Evolutionary conservation across 805 yeast genomes (phyloP), one percentile per base, ranked within the genome.

Genomic region (Kockiozyma suomiensis): DNA sequence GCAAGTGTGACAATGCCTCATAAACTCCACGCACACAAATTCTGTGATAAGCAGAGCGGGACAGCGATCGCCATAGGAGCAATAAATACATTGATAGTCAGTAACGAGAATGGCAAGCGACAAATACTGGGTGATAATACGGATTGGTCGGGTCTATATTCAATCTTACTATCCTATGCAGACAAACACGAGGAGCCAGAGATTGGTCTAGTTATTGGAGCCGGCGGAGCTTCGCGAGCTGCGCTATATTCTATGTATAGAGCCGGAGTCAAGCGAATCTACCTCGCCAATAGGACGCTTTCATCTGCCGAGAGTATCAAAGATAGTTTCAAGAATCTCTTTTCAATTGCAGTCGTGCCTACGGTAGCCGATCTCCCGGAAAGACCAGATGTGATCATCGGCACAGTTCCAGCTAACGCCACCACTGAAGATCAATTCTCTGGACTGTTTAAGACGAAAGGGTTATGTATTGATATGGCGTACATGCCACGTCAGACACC

Each of bases 201-300:
- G 72, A 97, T 80, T 59, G 97, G 97, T 33, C 76, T 92, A 60
- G 87, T 93, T 45, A 78, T 93, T 66, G 99, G 99, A 52, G 97
- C 96, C 23, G 99, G 98, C 46, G 99, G 98, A 45, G 91, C 98
- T 32, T 85, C 97, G 0, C 82, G 97, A 70, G 97, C 98, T 48
- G 97, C 97, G 0, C 84, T 89, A n/a, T 91, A 82, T 72, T 97
- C 98, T 0, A 78, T 94, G 66, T 82, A 84, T 70, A 71, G 82
- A 60, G 76, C 92, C 78, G 97, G 97, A 1, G 90, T 96, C 73
- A 68, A 76, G 26, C 84, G 79, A 66, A 88, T 93, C 62, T 90
- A 84, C 75, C 78, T 92, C 77, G 70, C 88, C 56, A 92, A 92
- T 77, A 84, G 98, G 73, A 90, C 96, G 1, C 73, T 76, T 0